Evolutionary conservation across 2,329 filamentous ascomycete genomes (phyloP), one percentile per base, ranked within the genome.

Genomic region (Pseudocercospora vitis): DNA sequence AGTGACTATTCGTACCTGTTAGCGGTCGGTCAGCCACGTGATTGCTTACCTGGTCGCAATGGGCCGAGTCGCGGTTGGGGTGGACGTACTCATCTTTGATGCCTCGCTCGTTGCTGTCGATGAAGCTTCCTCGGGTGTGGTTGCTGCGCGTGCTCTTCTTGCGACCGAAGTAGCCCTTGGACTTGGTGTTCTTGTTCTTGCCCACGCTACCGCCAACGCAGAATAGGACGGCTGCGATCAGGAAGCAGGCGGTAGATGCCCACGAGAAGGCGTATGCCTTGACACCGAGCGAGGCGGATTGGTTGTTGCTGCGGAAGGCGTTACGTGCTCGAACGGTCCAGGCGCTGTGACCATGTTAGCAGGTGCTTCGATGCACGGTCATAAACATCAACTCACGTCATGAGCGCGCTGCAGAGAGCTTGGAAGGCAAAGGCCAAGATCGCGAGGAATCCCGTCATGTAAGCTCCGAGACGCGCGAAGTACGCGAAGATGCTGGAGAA

Each of bases 241-340:
- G 73, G 63, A 89, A 81, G 50, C 80, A 80, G 7, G 81, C 81
- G 72, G 84, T 83, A 1, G 87, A 81, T 12, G 79, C 84, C 89
- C 89, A 94, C 58, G 83, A 84, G 74, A 91, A 92, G 39, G 81
- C 89, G 66, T 89, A 89, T 16, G 84, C 86, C 65, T 86, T 88
- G 26, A 65, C 67, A 49, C 89, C 89, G 31, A 94, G 69, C 8
- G 68, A 70, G 24, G 89, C 86, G 14, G 70, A 66, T 50, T 82
- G 80, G 56, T 78, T 80, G 51, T 73, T 78, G 29, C 66, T 65
- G 29, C 72, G 72, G 77, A 92, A 91, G 31, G 74, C 76, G 63
- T 89, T 75, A 67, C 87, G 86, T 52, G 84, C 87, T 64, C 82
- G 76, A 65, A 90, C 85, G 62, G 89, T 89, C 61, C 81, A 83